Evolutionary conservation across 805 yeast species (phyloP).

Genomic region (Spathaspora sp.): DNA sequence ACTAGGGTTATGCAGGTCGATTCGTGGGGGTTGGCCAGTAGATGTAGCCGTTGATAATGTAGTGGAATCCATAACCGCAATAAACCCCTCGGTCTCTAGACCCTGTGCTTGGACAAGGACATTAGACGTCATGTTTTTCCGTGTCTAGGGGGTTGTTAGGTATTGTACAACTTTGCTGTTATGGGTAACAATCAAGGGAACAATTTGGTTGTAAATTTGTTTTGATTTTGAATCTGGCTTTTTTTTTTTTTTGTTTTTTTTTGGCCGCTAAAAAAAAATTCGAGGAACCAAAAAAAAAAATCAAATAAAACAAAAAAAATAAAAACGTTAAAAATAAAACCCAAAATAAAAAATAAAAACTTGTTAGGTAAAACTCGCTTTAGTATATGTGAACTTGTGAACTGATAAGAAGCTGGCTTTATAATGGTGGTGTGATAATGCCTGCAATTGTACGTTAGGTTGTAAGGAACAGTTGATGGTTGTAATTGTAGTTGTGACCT

Average conservation of each 20-base stretch:
- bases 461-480: neutral
- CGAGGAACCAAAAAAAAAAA: neutral
- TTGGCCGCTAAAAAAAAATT: neutral
- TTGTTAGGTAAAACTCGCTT: neutral
- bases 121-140: neutral
- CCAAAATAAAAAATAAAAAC: neutral
- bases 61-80: neutral
- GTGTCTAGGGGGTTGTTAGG: neutral
- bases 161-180: neutral
- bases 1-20: neutral
- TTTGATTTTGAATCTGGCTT: neutral
- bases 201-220: neutral
- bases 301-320: neutral
- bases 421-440: neutral
- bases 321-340: neutral
- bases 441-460: neutral
- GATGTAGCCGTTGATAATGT: neutral
- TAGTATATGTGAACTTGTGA: neutral
- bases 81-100: neutral
- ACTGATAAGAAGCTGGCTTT: neutral
- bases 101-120: neutral
- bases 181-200: neutral
- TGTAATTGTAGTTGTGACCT: neutral
- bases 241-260: neutral
- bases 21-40: neutral